Conservation (phyloP, 2,329 filamentous ascomycete genomes). For the Paraconiothyrium sp. region DNA sequence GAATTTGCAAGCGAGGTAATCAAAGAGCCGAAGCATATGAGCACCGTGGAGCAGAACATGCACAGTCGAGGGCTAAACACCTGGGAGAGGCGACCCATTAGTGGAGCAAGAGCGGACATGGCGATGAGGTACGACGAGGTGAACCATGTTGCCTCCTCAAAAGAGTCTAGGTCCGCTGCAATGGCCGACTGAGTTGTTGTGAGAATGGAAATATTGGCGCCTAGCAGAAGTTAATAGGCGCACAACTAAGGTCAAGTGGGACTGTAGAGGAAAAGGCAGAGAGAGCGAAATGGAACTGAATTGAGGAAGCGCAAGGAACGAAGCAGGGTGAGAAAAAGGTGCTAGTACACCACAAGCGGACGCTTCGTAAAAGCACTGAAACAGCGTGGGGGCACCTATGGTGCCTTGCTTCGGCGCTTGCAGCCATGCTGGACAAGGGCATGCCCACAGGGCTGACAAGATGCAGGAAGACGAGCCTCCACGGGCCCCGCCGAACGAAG, state of each 20-base stretch:
- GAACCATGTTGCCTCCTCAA: slow-evolving; percentile 80
- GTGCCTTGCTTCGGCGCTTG: background rate
- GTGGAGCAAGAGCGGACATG: slow-evolving; percentile 67
- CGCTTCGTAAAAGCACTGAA: background rate
- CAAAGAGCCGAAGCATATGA: slow-evolving; percentile 70
- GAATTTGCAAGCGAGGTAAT: slow-evolving; percentile 69
- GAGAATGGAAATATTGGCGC: slow-evolving; percentile 80
- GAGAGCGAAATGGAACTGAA: background rate
- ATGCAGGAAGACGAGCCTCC: slow-evolving; percentile 42
- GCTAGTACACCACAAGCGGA: background rate
- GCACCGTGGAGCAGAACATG: slow-evolving; percentile 68
- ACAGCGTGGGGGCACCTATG: background rate
- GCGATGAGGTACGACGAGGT: slow-evolving; percentile 75
- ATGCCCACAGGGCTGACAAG: no score
- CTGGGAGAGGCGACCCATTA: slow-evolving; percentile 76
- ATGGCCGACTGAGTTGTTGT: slow-evolving; percentile 83
- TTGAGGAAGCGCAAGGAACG: background rate
- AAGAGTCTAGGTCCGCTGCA: slow-evolving; percentile 77
- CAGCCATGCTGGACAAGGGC: no score
- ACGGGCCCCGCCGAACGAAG: slow-evolving; percentile 49
- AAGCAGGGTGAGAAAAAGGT: no score
- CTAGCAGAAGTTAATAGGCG: slow-evolving; percentile 43
- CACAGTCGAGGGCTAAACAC: slow-evolving; percentile 76
- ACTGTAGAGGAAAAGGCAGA: background rate
- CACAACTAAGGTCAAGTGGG: background rate